Evolutionary conservation across 2,329 filamentous ascomycete species (phyloP).

Genomic region (Didymella pinodella): DNA sequence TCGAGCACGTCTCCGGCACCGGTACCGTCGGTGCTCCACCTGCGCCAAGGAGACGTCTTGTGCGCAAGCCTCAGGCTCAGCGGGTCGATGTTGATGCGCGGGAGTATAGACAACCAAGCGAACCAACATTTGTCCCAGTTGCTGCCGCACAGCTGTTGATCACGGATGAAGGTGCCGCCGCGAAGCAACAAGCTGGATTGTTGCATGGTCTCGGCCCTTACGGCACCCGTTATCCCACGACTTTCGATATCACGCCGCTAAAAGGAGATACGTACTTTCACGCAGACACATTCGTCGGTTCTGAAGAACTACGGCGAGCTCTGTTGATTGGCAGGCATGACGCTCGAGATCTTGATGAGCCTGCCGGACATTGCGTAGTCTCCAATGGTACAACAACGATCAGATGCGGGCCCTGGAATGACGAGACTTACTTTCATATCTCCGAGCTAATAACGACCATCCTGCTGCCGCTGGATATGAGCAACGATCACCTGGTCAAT

Average conservation of each 20-base stretch:
- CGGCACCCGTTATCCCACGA: slow-evolving; percentile 59
- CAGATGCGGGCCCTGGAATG: slow-evolving; percentile 64
- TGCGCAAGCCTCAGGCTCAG: slow-evolving; percentile 52
- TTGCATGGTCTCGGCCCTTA: slow-evolving; percentile 58
- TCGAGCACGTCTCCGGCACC: neutral
- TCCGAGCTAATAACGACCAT: slow-evolving; percentile 22
- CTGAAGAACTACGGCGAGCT: slow-evolving; percentile 60
- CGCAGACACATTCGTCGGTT: slow-evolving; percentile 64
- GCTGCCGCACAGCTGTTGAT: neutral
- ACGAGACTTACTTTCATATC: slow-evolving; percentile 58
- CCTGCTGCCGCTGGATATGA: slow-evolving; percentile 12
- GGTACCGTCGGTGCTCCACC: neutral
- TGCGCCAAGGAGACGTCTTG: slow-evolving; percentile 32
- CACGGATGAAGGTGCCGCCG: neutral
- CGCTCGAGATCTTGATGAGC: slow-evolving; percentile 54
- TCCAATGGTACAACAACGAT: slow-evolving; percentile 44
- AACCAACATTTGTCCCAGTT: slow-evolving; percentile 35
- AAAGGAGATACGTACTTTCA: slow-evolving; percentile 63
- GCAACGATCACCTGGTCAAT: neutral
- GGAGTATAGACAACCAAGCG: slow-evolving; percentile 57
- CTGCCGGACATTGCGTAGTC: slow-evolving; percentile 52
- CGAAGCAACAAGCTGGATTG: slow-evolving; percentile 1
- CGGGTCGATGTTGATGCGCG: slow-evolving; percentile 57
- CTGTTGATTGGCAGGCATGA: slow-evolving; percentile 36
- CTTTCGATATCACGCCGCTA: slow-evolving; percentile 62